Conservation (phyloP, 2,329 filamentous ascomycete genomes). For the Aureobasidium sp. region DNA sequence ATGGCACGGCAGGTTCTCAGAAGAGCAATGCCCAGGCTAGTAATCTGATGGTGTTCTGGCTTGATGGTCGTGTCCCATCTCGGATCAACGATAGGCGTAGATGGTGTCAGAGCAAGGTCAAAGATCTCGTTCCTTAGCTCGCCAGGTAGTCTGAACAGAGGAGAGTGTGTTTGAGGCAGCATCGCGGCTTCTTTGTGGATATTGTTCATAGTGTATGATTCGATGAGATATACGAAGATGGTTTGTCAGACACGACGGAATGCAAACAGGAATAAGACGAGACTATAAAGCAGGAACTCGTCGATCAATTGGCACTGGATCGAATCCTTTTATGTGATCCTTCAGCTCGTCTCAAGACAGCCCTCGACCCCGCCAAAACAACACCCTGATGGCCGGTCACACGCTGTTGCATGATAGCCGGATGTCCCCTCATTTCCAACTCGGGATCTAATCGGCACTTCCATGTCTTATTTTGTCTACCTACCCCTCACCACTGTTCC, state of each 20-base stretch:
- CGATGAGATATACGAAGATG: background rate
- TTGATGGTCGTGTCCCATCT: background rate
- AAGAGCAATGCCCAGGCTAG: constrained; percentile 17
- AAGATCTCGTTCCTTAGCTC: constrained; percentile 17
- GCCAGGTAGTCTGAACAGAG: constrained; percentile 15
- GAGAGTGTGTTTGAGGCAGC: constrained; percentile 6
- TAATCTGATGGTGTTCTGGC: constrained; percentile 9
- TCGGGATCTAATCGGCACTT: background rate
- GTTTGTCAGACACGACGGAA: background rate
- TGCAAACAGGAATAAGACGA: background rate
- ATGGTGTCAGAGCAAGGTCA: constrained; percentile 12
- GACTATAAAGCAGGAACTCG: background rate
- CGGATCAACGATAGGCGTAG: constrained; percentile 14
- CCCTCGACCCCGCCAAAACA: background rate
- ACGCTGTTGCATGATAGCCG: constrained; percentile 6
- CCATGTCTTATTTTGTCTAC: background rate
- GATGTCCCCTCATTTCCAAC: background rate
- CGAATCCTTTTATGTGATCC: background rate
- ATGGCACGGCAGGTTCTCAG: constrained; percentile 29
- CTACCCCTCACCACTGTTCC: background rate
- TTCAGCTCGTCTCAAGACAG: background rate
- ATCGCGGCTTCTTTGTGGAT: background rate
- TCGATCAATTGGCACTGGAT: background rate
- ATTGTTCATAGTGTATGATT: background rate
- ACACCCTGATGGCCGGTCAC: constrained; percentile 9